These are phyloP conservation scores for Cetradonia linearis DNA, from an alignment of 495 filamentous ascomycete genomes.

Conservation along the genomic window DNA sequence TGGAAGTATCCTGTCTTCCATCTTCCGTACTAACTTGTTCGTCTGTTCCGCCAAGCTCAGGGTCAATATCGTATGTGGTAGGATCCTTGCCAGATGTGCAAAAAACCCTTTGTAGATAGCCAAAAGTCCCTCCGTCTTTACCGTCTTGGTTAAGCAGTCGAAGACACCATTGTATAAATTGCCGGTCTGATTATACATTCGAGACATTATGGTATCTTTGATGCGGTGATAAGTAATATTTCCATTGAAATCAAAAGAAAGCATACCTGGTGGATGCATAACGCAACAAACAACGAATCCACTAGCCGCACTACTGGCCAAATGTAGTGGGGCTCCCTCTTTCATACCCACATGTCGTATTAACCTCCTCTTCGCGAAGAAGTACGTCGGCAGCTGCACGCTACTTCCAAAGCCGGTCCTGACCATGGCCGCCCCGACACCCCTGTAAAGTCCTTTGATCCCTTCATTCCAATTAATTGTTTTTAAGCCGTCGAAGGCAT, in stretches of 20 bases:
- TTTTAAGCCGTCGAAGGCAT: constrained; percentile 69
- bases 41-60: constrained; percentile 94
- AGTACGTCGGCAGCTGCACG: constrained; percentile 95
- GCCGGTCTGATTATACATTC: constrained; percentile 97
- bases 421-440: constrained; percentile 91
- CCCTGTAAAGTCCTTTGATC: constrained; percentile 71
- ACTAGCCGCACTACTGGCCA: constrained; percentile 79
- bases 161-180: constrained; percentile 88
- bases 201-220: constrained; percentile 92
- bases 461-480: constrained; percentile 74
- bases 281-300: constrained; percentile 95
- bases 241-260: background rate
- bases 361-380: constrained; percentile 87
- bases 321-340: constrained; percentile 81
- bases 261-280: constrained; percentile 91
- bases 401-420: constrained; percentile 89
- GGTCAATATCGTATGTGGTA: constrained; percentile 62
- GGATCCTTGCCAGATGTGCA: constrained; percentile 84
- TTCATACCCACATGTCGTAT: constrained; percentile 73
- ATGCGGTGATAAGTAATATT: constrained; percentile 3
- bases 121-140: constrained; percentile 79
- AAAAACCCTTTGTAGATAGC: constrained; percentile 98
- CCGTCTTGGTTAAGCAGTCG: constrained; percentile 84
- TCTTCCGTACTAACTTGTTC: constrained; percentile 72
- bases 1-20: constrained; percentile 60